These are phyloP conservation scores for Suillus lakei DNA, from an alignment of 768 basidiomycete genomes.

Conservation along the genomic window DNA sequence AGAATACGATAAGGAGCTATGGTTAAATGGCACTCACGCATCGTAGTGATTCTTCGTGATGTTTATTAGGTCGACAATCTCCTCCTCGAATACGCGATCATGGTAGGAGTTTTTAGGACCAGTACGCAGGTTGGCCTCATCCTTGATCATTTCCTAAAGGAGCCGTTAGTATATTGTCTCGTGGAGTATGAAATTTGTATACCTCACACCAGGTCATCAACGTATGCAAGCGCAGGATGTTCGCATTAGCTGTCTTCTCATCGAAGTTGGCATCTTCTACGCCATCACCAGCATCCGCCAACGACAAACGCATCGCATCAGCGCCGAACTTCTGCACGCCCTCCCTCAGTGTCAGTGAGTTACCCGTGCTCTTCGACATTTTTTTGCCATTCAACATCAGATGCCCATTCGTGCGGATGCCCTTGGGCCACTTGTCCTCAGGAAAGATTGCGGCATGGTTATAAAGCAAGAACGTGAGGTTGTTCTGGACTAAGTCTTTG, in stretches of 20 bases:
- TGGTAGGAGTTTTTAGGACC: constrained; percentile 79
- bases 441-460: constrained; percentile 94
- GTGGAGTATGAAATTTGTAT: constrained; percentile 22
- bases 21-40: constrained; percentile 55
- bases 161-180: background rate
- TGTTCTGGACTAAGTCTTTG: constrained; percentile 95
- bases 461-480: constrained; percentile 93
- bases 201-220: constrained; percentile 93
- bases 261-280: constrained; percentile 99
- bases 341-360: constrained; percentile 89
- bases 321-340: constrained; percentile 95
- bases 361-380: constrained; percentile 98
- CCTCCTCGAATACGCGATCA: constrained; percentile 89
- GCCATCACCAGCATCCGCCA: constrained; percentile 97
- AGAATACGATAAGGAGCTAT: background rate
- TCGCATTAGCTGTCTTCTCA: constrained; percentile 96
- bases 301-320: constrained; percentile 87
- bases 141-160: constrained; percentile 77
- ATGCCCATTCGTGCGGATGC: constrained; percentile 96
- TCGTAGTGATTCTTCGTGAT: constrained; percentile 82
- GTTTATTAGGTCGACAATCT: constrained; percentile 86
- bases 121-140: constrained; percentile 69
- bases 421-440: constrained; percentile 84
- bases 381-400: constrained; percentile 97
- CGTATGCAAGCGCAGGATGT: constrained; percentile 91